Evolutionary conservation across 1,284 basidiomycete genomes (phyloP), one percentile per base, ranked within the genome.

Genomic region (Rhodotorula mucilaginosa): DNA sequence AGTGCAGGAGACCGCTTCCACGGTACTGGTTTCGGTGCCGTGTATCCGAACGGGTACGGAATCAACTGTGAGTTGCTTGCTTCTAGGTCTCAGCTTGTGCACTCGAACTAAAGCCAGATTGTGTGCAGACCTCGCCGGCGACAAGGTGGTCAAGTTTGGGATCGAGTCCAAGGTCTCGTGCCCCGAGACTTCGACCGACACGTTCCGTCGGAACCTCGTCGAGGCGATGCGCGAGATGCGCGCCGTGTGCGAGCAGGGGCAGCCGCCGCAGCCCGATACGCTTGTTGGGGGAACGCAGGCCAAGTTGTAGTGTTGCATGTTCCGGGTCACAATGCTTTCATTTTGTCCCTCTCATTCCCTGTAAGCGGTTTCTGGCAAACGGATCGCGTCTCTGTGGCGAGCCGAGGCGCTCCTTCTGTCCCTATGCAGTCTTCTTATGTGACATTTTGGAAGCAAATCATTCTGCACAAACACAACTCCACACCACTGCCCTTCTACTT

Each of bases 121-220:
- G 1, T 39, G 3, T 66, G 47, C 74, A 95, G 93, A 98, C 81
- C 86, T 97, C 73, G 88, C 91, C 69, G 93, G 89, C 23, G 87
- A 89, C 21, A 83, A 89, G 66, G 83, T 89, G 73, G 86, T 98
- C 82, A 97, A 95, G 82, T 96, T 98, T 82, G 96, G 96, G 3
- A 89, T 98, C 79, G 95, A 98, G 82, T 91, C 90, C 67, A 98
- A 98, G 82, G 83, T 86, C 75, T 90, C 90, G 13, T 88, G 85
- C 77, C 79, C 85, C 10, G 80, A 83, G 49, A 94, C 92, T 39
- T 91, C 90, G 44, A 95, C 93, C 16, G 83, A 85, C 16, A 70
- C 74, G 39, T 92, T 97, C 81, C 88, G 90, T 78, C 79, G 84
- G 70, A 86, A 87, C 60, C 82, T 97, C 64, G 82, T 83, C n/a